A percentile compares a stretch with the other conserved stretches of the same genome.
Evolutionary conservation across 768 basidiomycete genomes (phyloP).

Genomic region (Tulasnella sp.): DNA sequence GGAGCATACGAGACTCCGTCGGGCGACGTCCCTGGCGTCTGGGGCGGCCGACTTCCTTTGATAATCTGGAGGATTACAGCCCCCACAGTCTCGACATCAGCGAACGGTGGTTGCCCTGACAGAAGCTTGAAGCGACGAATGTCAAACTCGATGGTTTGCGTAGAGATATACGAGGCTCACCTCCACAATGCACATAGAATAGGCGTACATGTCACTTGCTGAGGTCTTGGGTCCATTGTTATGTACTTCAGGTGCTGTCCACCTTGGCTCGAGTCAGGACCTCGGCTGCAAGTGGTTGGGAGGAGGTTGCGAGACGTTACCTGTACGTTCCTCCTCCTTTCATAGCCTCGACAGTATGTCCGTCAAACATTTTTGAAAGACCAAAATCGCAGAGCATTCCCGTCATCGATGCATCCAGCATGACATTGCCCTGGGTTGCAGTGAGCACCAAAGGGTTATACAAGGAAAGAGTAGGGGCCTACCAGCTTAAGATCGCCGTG

Average conservation of each 20-base stretch:
- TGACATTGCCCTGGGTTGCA: conserved; percentile 4
- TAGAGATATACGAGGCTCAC: background rate
- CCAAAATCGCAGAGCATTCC: conserved; percentile 21
- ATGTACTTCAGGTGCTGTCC: conserved; percentile 19
- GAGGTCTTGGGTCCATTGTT: conserved; percentile 16
- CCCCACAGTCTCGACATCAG: background rate
- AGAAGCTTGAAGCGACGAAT: background rate
- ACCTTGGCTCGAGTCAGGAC: background rate
- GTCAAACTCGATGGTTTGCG: background rate
- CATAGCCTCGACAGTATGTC: background rate
- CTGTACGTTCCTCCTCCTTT: conserved; percentile 21
- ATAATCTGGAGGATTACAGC: conserved; percentile 16
- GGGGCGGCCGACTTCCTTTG: background rate
- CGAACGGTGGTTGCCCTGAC: conserved; percentile 3
- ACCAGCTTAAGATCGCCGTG: conserved; percentile 7
- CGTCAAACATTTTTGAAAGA: conserved; percentile 21
- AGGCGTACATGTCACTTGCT: conserved; percentile 21
- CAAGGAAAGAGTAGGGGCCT: background rate
- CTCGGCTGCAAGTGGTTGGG: background rate
- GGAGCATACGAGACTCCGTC: conserved; percentile 10
- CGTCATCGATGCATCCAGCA: conserved; percentile 1
- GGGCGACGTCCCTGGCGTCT: conserved; percentile 9
- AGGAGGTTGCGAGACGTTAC: background rate
- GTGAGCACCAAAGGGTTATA: background rate
- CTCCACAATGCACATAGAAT: conserved; percentile 27